Percentiles rank a stretch among this genome's conserved stretches.
phyloP scores from a whole-genome alignment of 192 early-diverging fungal species.

The Coemansia sp. region DNA sequence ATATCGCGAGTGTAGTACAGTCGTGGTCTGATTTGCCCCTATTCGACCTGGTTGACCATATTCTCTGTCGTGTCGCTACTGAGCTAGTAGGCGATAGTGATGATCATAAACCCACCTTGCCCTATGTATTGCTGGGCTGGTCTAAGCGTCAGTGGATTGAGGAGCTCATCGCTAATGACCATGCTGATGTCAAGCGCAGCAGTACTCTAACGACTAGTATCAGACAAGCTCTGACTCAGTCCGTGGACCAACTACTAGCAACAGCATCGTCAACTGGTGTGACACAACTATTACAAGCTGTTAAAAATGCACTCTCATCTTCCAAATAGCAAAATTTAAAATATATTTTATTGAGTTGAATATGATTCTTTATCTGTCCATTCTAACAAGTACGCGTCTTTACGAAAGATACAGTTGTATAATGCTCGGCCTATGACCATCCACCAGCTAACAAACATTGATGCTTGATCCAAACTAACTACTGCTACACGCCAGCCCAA shows the following conservation, averaged over 20 bases:
- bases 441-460: slow-evolving; percentile 40
- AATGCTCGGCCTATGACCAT: slow-evolving; percentile 18
- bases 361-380: slow-evolving; percentile 8
- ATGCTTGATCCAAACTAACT: slow-evolving; percentile 27
- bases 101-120: slow-evolving; percentile 2
- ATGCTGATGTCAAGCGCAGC: background rate
- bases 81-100: background rate
- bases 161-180: background rate
- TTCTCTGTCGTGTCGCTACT: slow-evolving; percentile 28
- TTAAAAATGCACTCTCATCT: background rate
- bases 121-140: slow-evolving; percentile 18
- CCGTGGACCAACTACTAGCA: background rate
- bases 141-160: slow-evolving; percentile 17
- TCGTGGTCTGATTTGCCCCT: background rate
- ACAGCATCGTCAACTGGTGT: background rate
- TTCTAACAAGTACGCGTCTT: slow-evolving; percentile 15
- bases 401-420: slow-evolving; percentile 16
- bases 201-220: no score
- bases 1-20: background rate
- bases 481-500: slow-evolving; percentile 28
- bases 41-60: slow-evolving; percentile 22
- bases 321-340: background rate
- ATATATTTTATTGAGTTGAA: background rate
- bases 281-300: background rate
- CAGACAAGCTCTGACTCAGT: background rate